These are phyloP conservation scores for Aspergillus sclerotialis DNA, from an alignment of 2,329 filamentous ascomycete genomes.

Conservation along the genomic window DNA sequence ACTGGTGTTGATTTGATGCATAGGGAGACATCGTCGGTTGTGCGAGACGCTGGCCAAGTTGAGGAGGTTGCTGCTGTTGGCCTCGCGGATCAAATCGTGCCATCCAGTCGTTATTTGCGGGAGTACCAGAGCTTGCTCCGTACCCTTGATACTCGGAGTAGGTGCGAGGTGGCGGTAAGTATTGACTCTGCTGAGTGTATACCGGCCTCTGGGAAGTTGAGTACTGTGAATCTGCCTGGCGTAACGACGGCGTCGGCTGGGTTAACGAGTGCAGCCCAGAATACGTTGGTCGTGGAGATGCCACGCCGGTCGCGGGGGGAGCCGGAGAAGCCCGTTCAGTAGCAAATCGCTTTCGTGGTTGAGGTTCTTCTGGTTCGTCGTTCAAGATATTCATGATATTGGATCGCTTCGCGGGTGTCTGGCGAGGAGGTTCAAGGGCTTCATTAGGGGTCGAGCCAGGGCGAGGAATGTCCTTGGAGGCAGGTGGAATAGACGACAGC, in stretches of 20 bases:
- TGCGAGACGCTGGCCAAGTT: slow-evolving; percentile 15
- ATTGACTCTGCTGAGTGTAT: slow-evolving; percentile 22
- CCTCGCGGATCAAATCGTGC: slow-evolving; percentile 35
- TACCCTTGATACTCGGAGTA: slow-evolving; percentile 30
- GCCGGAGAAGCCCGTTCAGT: slow-evolving; percentile 26
- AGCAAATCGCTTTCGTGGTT: slow-evolving; percentile 39
- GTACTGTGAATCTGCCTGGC: slow-evolving; percentile 19
- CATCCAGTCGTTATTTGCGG: slow-evolving; percentile 35
- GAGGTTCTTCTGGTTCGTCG: slow-evolving; percentile 41
- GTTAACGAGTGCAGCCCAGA: slow-evolving; percentile 14
- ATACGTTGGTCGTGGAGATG: slow-evolving; percentile 24
- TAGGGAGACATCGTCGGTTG: slow-evolving; percentile 26
- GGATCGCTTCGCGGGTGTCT: slow-evolving; percentile 41
- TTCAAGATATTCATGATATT: slow-evolving; percentile 46
- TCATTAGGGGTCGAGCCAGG: slow-evolving; percentile 24
- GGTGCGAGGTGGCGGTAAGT: slow-evolving; percentile 20
- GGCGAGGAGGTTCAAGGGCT: slow-evolving; percentile 29
- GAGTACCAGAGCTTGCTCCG: slow-evolving; percentile 16
- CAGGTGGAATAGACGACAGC: slow-evolving; percentile 23
- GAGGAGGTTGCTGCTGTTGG: slow-evolving; percentile 25
- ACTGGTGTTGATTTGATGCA: slow-evolving; percentile 15
- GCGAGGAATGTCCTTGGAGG: slow-evolving; percentile 29
- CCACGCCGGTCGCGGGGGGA: slow-evolving; percentile 7
- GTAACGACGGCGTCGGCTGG: slow-evolving; percentile 14
- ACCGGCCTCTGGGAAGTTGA: slow-evolving; percentile 13